Evolutionary conservation across 495 filamentous ascomycete species (phyloP), one percentile per base, ranked within the genome.

Genomic region (Podospora tetraspora): DNA sequence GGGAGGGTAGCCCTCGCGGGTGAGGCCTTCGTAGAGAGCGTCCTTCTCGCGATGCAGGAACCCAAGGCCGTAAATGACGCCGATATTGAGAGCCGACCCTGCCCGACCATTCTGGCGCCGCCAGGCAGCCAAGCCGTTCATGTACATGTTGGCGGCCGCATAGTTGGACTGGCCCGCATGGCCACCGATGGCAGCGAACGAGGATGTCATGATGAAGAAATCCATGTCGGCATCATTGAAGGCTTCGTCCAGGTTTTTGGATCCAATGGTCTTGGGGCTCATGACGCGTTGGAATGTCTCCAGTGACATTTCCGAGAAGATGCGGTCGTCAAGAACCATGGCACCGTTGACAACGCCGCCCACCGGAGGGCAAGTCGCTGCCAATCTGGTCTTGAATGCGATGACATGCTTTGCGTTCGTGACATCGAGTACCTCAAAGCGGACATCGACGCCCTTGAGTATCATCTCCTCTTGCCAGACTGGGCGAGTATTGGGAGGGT

Each of bases 91-190:
- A 2, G 82, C 82, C 9, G 84, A 83, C 6, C 70, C 80, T 0
- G 74, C 68, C 1, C 76, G 71, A 9, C 78, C 78, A 22, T 74
- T 71, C 1, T 32, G 61, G 8, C 79, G 80, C 3, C 81, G 76
- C 5, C 63, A 34, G 0, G 77, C 80, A 3, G 79, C 80, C 0
- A 84, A 69, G 8, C 81, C 80, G 63, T 83, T 82, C 81, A 83
- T 84, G 77, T 79, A 84, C 80, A 84, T 81, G 72, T 87, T 87
- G 4, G 83, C 85, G 0, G 86, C 83, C 0, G 81, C 81, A 67
- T 88, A 88, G 66, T 86, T 85, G 8, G 81, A 76, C 70, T 88
- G 86, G 3, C 81, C 81, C 0, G 77, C 71, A 66, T 84, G 80
- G 8, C 81, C 81, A 25, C 81, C 81, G 13, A 81, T 74, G 9